These are phyloP conservation scores for Sequoia sempervirens DNA, from an alignment of 75 land plant species.

Conservation along the genomic window DNA sequence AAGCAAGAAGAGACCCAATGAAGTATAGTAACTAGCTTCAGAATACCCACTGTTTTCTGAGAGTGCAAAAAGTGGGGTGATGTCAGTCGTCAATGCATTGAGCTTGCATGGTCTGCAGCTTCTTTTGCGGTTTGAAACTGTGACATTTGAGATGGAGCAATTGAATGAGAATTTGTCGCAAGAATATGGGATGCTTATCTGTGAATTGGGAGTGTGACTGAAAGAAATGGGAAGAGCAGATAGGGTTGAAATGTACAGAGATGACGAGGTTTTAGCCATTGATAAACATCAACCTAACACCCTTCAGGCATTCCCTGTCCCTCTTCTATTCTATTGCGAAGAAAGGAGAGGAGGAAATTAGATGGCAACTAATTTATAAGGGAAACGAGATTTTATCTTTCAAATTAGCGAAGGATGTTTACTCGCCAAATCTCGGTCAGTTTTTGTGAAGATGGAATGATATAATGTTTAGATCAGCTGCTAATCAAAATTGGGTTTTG, in stretches of 20 bases:
- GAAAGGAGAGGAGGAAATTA: background rate
- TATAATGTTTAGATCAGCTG: too few relatives aligned
- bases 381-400: too few relatives aligned
- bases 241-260: background rate
- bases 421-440: too few relatives aligned
- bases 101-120: background rate
- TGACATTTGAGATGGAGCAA: background rate
- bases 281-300: background rate
- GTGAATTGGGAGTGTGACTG: slow-evolving; percentile 6
- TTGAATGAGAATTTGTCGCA: background rate
- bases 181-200: background rate
- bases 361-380: background rate
- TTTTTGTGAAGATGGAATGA: too few relatives aligned
- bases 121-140: background rate
- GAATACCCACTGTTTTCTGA: slow-evolving; percentile 57
- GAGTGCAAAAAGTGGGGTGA: background rate
- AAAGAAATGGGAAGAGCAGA: slow-evolving; percentile 2
- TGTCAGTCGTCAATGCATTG: background rate
- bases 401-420: too few relatives aligned
- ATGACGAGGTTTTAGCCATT: slow-evolving; percentile 9
- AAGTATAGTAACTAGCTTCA: slow-evolving; percentile 91
- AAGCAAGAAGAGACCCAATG: slow-evolving; percentile 87
- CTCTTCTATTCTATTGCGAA: background rate
- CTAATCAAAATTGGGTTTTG: too few relatives aligned
- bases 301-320: background rate